Conservation (phyloP, 805 yeast genomes). For the Saturnispora sanitii region DNA sequence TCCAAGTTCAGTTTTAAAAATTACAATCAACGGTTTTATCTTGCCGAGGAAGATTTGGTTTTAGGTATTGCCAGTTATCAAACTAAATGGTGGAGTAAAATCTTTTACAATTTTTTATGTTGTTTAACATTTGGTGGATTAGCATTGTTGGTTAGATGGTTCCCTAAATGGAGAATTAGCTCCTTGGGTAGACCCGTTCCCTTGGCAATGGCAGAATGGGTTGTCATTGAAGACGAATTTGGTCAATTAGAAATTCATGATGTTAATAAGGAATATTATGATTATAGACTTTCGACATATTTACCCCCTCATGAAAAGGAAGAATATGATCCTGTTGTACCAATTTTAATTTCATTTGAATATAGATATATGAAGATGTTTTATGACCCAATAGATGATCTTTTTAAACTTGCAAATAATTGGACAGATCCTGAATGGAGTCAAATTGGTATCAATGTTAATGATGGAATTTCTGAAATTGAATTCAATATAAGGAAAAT, state of each 20-base stretch:
- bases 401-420: slow-evolving; percentile 70
- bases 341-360: slow-evolving; percentile 58
- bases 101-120: slow-evolving; percentile 46
- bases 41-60: slow-evolving; percentile 92
- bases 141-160: slow-evolving; percentile 72
- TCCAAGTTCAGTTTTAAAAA: slow-evolving; percentile 33
- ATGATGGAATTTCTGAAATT: slow-evolving; percentile 64
- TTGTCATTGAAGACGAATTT: slow-evolving; percentile 86
- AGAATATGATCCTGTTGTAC: slow-evolving; percentile 50
- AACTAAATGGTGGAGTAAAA: slow-evolving; percentile 37
- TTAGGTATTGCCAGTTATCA: slow-evolving; percentile 88
- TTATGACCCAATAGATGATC: slow-evolving; percentile 80
- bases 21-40: slow-evolving; percentile 70
- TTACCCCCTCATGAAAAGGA: slow-evolving; percentile 28
- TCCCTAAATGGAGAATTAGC: slow-evolving; percentile 64
- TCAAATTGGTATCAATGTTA: slow-evolving; percentile 36
- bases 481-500: slow-evolving; percentile 54
- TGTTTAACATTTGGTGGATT: slow-evolving; percentile 58
- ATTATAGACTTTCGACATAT: slow-evolving; percentile 62
- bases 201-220: slow-evolving; percentile 82
- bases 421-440: slow-evolving; percentile 86
- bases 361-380: slow-evolving; percentile 78
- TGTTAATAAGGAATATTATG: slow-evolving; percentile 53
- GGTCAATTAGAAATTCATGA: slow-evolving; percentile 65
- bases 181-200: slow-evolving; percentile 58